Conservation (phyloP, 1,284 basidiomycete genomes). For the Papiliotrema flavescens region DNA sequence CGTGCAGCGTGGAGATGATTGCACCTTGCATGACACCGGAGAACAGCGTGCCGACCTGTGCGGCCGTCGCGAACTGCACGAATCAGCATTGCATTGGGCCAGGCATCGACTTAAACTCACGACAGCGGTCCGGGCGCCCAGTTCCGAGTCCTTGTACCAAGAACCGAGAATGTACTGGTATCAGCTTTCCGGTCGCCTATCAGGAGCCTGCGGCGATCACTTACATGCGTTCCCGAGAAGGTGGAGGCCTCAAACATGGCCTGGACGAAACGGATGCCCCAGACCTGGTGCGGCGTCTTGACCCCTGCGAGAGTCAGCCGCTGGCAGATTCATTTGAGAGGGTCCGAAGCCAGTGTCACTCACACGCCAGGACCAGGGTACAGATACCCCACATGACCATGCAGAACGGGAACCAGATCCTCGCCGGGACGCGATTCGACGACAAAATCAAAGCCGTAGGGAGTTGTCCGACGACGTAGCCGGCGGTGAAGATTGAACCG, state of each 20-base stretch:
- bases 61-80: slow-evolving; percentile 30
- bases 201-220: not conserved
- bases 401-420: slow-evolving; percentile 42
- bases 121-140: slow-evolving; percentile 40
- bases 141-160: slow-evolving; percentile 42
- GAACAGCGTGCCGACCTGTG: slow-evolving; percentile 40
- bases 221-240: slow-evolving; percentile 15
- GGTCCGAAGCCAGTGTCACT: slow-evolving; percentile 1
- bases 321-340: too few relatives aligned
- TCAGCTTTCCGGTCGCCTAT: too few relatives aligned
- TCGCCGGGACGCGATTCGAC: slow-evolving; percentile 31
- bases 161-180: slow-evolving; percentile 41
- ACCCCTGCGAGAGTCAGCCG: too few relatives aligned
- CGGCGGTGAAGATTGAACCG: slow-evolving; percentile 32
- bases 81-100: not conserved
- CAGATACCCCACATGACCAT: slow-evolving; percentile 32
- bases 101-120: not conserved
- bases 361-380: slow-evolving; percentile 24
- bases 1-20: slow-evolving; percentile 32
- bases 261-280: slow-evolving; percentile 14
- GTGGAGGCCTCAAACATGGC: slow-evolving; percentile 19
- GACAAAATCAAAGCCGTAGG: slow-evolving; percentile 35
- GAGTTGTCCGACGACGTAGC: slow-evolving; percentile 37
- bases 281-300: slow-evolving; percentile 11
- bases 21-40: slow-evolving; percentile 43